Conservation (phyloP, 805 yeast species). For the Huiozyma naganishii region DNA sequence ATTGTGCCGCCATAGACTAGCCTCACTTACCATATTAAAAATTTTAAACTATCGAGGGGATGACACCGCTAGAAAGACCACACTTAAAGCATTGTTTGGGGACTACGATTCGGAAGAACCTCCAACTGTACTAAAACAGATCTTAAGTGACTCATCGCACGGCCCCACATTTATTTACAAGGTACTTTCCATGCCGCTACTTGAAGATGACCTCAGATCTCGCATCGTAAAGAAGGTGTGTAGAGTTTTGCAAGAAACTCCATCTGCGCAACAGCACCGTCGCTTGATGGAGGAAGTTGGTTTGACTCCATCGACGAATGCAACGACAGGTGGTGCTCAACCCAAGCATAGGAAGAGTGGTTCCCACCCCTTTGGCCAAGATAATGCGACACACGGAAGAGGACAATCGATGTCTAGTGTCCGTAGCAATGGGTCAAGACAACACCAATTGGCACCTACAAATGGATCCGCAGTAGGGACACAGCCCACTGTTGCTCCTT, state of each 20-base stretch:
- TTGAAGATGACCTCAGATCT: constrained; percentile 46
- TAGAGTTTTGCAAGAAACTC: constrained; percentile 47
- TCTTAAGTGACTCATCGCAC: constrained; percentile 55
- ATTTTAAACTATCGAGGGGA: constrained; percentile 62
- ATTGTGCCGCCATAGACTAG: constrained; percentile 72
- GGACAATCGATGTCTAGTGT: constrained; percentile 25
- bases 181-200: constrained; percentile 60
- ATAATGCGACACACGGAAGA: constrained; percentile 17
- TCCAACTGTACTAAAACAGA: constrained; percentile 40
- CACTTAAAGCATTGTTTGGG: constrained; percentile 61
- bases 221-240: constrained; percentile 53
- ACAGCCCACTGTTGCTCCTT: not conserved
- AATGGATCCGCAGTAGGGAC: not conserved
- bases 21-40: constrained; percentile 72
- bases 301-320: constrained; percentile 23
- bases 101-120: constrained; percentile 30
- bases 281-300: constrained; percentile 91
- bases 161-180: constrained; percentile 75
- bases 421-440: constrained; percentile 24
- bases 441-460: constrained; percentile 7
- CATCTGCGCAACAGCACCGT: constrained; percentile 64
- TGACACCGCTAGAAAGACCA: constrained; percentile 44
- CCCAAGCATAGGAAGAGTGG: constrained; percentile 16
- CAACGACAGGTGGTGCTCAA: constrained; percentile 5
- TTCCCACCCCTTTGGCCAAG: constrained; percentile 17